These are phyloP conservation scores for Osmanthus fragrans DNA, from an alignment of 257 asterid species.

Conservation along the genomic window DNA sequence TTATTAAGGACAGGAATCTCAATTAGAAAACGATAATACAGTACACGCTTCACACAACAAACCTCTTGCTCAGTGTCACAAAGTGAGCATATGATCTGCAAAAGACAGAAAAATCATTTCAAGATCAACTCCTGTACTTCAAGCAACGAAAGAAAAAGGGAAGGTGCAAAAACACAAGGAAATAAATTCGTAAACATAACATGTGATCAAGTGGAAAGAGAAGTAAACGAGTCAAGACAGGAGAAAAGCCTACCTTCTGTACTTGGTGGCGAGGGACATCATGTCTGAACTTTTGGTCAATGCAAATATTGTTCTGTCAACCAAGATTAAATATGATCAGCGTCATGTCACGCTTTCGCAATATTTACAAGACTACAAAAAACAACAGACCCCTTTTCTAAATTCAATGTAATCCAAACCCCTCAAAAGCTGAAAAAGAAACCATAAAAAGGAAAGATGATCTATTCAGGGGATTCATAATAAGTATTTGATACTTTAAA, in stretches of 20 bases:
- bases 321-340: constrained; percentile 12
- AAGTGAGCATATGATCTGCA: constrained; percentile 80
- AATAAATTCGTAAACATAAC: constrained; percentile 1
- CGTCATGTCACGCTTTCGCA: constrained; percentile 4
- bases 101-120: constrained; percentile 7
- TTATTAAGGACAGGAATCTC: not conserved
- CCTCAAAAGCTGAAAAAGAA: not conserved
- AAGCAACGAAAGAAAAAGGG: not conserved
- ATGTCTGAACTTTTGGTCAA: constrained; percentile 69
- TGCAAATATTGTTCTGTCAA: constrained; percentile 57
- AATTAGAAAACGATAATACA: not conserved
- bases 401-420: not conserved
- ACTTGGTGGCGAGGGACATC: constrained; percentile 78
- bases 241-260: constrained; percentile 45
- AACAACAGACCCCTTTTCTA: not conserved
- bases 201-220: constrained; percentile 3
- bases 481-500: not conserved
- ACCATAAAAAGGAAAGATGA: not conserved
- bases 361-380: not conserved
- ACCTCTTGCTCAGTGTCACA: constrained; percentile 93
- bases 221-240: not conserved
- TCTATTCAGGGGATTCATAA: not conserved
- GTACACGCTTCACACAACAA: constrained; percentile 15
- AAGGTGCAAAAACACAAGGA: not conserved
- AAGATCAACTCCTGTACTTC: not conserved